Percentiles rank a stretch among this genome's conserved stretches.
Conservation (phyloP, 768 basidiomycete species). For the Naganishia vaughanmartiniae region DNA sequence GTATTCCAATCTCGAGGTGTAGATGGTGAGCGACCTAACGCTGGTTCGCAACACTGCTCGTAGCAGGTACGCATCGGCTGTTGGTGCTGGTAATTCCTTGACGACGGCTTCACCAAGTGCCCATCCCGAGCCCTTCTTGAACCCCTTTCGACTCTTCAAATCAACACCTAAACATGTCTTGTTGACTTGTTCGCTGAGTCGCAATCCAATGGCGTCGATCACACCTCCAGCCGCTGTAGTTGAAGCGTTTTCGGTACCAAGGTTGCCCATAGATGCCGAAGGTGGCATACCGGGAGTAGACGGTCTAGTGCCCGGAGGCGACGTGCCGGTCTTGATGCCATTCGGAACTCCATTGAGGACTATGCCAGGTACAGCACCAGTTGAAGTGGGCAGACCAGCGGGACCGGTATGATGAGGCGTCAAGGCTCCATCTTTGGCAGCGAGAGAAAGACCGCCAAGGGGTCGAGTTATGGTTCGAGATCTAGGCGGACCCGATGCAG, state of each 20-base stretch:
- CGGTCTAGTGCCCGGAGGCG: conserved; percentile 42
- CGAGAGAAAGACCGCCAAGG: conserved; percentile 2
- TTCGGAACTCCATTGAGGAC: neutral
- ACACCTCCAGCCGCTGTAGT: conserved; percentile 35
- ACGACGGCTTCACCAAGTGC: conserved; percentile 47
- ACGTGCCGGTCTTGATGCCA: conserved; percentile 14
- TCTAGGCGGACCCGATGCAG: conserved; percentile 12
- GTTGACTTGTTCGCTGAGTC: conserved; percentile 50
- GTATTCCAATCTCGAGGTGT: conserved; percentile 65
- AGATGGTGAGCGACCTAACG: conserved; percentile 49
- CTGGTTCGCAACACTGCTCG: conserved; percentile 50
- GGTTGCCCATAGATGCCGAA: conserved; percentile 30
- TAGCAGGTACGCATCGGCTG: conserved; percentile 49
- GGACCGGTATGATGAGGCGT: conserved; percentile 24
- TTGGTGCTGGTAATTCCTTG: conserved; percentile 48
- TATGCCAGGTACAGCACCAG: neutral
- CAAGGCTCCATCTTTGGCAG: conserved; percentile 9
- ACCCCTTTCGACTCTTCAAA: conserved; percentile 44
- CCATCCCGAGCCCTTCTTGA: conserved; percentile 49
- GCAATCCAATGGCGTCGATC: conserved; percentile 49
- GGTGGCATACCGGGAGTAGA: conserved; percentile 38
- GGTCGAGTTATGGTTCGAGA: conserved; percentile 14
- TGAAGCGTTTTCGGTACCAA: conserved; percentile 14
- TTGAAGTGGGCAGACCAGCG: neutral
- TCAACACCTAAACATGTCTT: conserved; percentile 48